Evolutionary conservation across 495 filamentous ascomycete species (phyloP).

Genomic region (Pseudevernia furfuracea): DNA sequence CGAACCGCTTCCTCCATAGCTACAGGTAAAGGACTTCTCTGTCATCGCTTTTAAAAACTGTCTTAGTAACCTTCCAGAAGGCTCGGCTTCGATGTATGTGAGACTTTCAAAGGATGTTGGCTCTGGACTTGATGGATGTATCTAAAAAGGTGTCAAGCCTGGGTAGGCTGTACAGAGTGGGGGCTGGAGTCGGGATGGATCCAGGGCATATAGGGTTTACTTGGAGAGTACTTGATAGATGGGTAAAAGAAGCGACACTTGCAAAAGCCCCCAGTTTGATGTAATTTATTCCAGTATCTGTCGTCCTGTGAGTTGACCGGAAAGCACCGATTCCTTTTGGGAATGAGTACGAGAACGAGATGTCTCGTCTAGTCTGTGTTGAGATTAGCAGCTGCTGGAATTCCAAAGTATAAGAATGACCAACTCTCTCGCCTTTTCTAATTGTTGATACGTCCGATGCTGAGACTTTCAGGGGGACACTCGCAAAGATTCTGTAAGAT

Average conservation of each 20-base stretch:
- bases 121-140: constrained; percentile 2
- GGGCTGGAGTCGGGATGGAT: background rate
- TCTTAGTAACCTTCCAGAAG: background rate
- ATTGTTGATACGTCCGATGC: background rate
- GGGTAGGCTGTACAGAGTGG: background rate
- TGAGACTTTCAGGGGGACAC: background rate
- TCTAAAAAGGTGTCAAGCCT: background rate
- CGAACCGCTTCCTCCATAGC: constrained; percentile 12
- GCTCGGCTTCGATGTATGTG: constrained; percentile 12
- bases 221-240: no score
- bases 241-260: no score
- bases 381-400: background rate
- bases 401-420: no score
- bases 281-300: no score
- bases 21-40: background rate
- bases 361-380: background rate
- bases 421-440: no score
- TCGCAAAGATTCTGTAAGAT: background rate
- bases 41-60: background rate
- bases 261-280: no score
- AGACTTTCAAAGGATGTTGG: constrained; percentile 3
- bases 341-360: no score
- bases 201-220: no score
- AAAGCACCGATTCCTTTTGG: no score
- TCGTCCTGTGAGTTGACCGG: no score